Evolutionary conservation across 2,329 filamentous ascomycete species (phyloP).

Genomic region (Fusarium sp.): DNA sequence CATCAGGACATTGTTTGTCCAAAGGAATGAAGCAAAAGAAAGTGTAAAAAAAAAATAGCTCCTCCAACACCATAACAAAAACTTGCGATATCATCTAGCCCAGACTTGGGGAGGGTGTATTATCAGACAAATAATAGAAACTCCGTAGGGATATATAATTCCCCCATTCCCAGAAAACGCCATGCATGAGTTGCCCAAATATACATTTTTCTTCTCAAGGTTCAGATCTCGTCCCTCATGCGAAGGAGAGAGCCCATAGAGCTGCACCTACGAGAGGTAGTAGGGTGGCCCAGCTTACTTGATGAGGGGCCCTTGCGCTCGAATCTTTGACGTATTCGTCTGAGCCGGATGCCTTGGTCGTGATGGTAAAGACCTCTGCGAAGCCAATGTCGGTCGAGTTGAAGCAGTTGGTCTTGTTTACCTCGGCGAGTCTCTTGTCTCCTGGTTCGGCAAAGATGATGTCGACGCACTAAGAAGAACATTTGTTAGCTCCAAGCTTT

Average conservation of each 20-base stretch:
- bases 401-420: conserved; percentile 85
- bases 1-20: background rate
- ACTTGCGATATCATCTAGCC: conserved; percentile 29
- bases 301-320: conserved; percentile 38
- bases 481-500: conserved; percentile 12
- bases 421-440: conserved; percentile 70
- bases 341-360: conserved; percentile 54
- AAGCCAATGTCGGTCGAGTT: conserved; percentile 83
- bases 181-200: conserved; percentile 36
- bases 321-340: conserved; percentile 44
- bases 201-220: conserved; percentile 39
- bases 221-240: conserved; percentile 12
- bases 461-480: conserved; percentile 77
- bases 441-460: conserved; percentile 86
- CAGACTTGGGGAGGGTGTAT: conserved; percentile 2
- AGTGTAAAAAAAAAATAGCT: conserved; percentile 10
- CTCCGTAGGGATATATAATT: conserved; percentile 30
- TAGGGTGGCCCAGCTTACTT: conserved; percentile 50
- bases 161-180: conserved; percentile 31
- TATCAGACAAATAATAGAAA: conserved; percentile 21
- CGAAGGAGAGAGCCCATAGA: conserved; percentile 52
- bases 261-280: conserved; percentile 52
- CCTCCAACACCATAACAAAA: conserved; percentile 38
- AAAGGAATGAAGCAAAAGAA: conserved; percentile 13
- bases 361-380: conserved; percentile 76